Evolutionary conservation across 345 rosid genomes (phyloP).

Genomic region (Eucalyptus pauciflora): DNA sequence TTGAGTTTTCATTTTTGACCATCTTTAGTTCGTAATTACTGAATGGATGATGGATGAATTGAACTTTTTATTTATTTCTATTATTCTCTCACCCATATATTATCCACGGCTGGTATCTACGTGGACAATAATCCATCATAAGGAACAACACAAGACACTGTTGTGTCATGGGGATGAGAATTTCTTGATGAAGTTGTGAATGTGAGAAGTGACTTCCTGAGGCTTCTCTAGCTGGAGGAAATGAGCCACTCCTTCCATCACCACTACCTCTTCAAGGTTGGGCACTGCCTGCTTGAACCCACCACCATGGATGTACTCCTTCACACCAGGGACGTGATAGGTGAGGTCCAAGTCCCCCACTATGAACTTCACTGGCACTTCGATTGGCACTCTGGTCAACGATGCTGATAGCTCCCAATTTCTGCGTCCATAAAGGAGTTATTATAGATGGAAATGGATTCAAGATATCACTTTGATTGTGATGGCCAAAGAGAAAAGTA

Average conservation of each 20-base stretch:
- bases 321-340: conserved; percentile 4
- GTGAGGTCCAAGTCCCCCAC: conserved; percentile 15
- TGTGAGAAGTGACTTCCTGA: conserved; percentile 12
- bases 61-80: background rate
- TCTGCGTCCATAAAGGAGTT: background rate
- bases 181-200: conserved; percentile 14
- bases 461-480: background rate
- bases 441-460: background rate
- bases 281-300: conserved; percentile 7
- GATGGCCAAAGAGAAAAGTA: background rate
- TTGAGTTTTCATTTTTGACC: background rate
- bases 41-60: background rate
- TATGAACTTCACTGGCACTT: background rate
- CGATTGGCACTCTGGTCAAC: background rate
- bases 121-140: background rate
- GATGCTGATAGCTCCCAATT: background rate
- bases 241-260: conserved; percentile 18
- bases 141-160: background rate
- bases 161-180: background rate
- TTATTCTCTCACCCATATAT: background rate
- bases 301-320: conserved; percentile 2
- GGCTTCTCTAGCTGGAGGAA: conserved; percentile 13
- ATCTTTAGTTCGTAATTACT: background rate
- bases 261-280: conserved; percentile 5
- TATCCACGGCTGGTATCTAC: background rate